Base-by-base conservation (phyloP, 345 rosid genomes). In the Nasturtium officinale region DNA sequence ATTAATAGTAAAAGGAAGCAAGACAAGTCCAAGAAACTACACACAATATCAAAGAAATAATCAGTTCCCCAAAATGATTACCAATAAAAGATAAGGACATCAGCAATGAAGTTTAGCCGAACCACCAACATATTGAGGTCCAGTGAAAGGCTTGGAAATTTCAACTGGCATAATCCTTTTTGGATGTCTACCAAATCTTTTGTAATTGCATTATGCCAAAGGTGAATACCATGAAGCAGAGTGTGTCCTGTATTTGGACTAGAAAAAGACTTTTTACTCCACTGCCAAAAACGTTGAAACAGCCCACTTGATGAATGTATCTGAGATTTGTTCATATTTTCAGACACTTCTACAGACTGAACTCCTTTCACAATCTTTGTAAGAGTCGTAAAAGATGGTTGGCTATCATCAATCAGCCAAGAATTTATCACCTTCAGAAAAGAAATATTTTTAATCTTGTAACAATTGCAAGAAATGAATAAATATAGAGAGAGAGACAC, bases 81-180 rank as follows among this genome's bases (percentile, higher is more conserved):
- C 96, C 96, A 65, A 75, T 89, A 88, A 73, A 91, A 84, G 73
- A 79, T 73, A 67, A 91, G 68, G 68, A 91, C 78, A 80, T 87
- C 87, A n/a, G 80, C 79, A 38, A 87, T 85, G 82, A 91, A 85
- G 71, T 85, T 87, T 50, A 91, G 72, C 76, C 78, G 85, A 64
- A 69, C 82, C 50, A 84, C 51, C 13, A 81, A 25, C 42, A 84
- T 70, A 46, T 80, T 75, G 25, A 84, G 73, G 69, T 82, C 66
- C 48, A 76, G 40, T 32, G 76, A 81, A 67, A 20, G 77, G 26
- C 75, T 80, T 40, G 86, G 84, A 61, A 61, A 33, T 59, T 73
- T 81, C 40, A 82, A 48, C 23, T 74, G 82, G 82, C 53, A 56
- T 33, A 82, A 72, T 69, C 79, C 86, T 69, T 75, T 78, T 45